Base-by-base conservation (phyloP, 176 grass and related monocot species). In the Saccharum spontaneum region DNA sequence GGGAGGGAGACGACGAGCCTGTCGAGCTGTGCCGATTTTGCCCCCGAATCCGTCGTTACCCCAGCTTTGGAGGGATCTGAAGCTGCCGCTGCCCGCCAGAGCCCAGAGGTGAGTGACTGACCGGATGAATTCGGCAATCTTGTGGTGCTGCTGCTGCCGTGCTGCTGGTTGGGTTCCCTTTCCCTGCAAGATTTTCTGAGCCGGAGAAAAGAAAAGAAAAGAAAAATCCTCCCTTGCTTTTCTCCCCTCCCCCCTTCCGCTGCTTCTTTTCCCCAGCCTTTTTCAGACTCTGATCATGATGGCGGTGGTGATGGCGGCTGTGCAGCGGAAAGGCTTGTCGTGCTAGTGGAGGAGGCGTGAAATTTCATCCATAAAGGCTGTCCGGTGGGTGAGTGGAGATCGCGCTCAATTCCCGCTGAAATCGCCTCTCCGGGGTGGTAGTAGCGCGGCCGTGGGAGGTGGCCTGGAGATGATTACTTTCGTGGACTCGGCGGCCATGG, bases 401-500 rank as follows among this genome's bases (percentile, higher is more conserved):
- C 43, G 78, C 72, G 57, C 57, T 24, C 76, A 43, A 55, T 45
- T 82, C 71, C 72, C 46, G 64, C 71, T 69, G 17, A n/a, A 68
- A 60, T 80, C 73, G 36, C 66, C 43, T 24, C 34, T 20, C 15
- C 5, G 49, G 55, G 10, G 24, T n/a, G 34, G 34, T 36, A 36
- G 34, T 36, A 36, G 34, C 34, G 4, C 3, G 34, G 46, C 65
- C 15, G 76, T 46, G 85, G 44, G 24, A 36, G 46, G 63, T 12
- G 65, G 37, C 36, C 36, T 37, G 36, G 37, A 81, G 80, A 87
- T 87, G 89, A 90, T 84, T 44, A 90, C 89, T 48, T 90, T 90
- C 76, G 89, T 90, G 49, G 89, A 90, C 81, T 90, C 83, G 67
- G 78, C 86, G 72, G 70, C 82, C 18, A 94, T 83, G 92, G 88